Percentiles rank a stretch among this genome's conserved stretches.
These are phyloP conservation scores for Hypholoma fasciculare DNA, from an alignment of 768 basidiomycete species.

Conservation along the genomic window DNA sequence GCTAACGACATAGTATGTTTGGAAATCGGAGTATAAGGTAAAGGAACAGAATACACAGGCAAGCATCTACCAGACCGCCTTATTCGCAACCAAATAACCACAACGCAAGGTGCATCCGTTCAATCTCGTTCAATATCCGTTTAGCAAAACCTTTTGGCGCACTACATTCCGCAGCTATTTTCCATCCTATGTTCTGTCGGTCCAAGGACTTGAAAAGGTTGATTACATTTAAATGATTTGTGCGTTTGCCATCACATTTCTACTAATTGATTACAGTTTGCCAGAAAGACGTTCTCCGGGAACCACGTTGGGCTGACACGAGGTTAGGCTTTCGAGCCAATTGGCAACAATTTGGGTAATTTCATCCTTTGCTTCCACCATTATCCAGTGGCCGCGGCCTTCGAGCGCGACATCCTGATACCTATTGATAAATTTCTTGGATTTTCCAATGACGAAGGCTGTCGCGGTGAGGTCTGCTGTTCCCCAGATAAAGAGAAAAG, in stretches of 20 bases:
- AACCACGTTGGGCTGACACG: constrained; percentile 11
- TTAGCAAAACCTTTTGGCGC: too few relatives aligned
- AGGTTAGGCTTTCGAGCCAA: constrained; percentile 43
- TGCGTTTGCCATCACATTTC: neutral
- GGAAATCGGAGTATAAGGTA: neutral
- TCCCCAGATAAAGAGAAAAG: constrained; percentile 64
- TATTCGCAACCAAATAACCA: constrained; percentile 3
- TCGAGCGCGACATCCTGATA: constrained; percentile 54
- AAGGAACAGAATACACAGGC: neutral
- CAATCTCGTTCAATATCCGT: too few relatives aligned
- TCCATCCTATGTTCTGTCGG: too few relatives aligned
- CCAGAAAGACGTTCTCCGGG: neutral
- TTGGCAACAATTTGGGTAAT: constrained; percentile 47
- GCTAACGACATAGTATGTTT: constrained; percentile 11
- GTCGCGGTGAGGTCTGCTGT: constrained; percentile 52
- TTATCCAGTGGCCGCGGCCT: constrained; percentile 51
- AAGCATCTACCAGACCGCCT: neutral
- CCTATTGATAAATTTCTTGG: constrained; percentile 48
- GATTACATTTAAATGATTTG: too few relatives aligned
- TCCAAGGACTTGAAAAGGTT: too few relatives aligned
- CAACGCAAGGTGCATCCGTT: neutral
- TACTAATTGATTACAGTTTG: neutral
- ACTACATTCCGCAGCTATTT: too few relatives aligned
- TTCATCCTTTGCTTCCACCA: constrained; percentile 59
- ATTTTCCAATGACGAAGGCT: constrained; percentile 37